Evolutionary conservation across 2,329 filamentous ascomycete species (phyloP).

Genomic region (Phyllosticta capitalensis): DNA sequence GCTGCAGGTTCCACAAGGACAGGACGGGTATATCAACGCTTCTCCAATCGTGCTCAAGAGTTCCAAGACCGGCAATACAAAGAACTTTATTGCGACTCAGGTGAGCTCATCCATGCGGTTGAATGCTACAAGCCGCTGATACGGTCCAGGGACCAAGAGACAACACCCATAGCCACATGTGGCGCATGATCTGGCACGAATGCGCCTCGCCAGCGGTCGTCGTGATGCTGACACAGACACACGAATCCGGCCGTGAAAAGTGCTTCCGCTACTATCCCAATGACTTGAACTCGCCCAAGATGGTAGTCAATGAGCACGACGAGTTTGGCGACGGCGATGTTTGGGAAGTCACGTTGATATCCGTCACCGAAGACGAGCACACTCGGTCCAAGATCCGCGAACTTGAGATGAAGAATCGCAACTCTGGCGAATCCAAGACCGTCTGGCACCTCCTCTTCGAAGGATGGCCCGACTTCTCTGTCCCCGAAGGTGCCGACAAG

Average conservation of each 20-base stretch:
- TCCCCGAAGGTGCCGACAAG: slow-evolving; percentile 61
- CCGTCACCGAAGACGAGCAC: slow-evolving; percentile 44
- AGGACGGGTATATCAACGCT: slow-evolving; percentile 45
- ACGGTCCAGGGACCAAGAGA: slow-evolving; percentile 60
- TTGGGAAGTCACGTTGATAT: slow-evolving; percentile 56
- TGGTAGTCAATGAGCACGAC: slow-evolving; percentile 52
- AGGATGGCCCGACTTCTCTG: slow-evolving; percentile 83
- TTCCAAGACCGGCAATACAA: slow-evolving; percentile 29
- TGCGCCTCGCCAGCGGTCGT: slow-evolving; percentile 62
- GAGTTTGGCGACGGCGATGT: slow-evolving; percentile 57
- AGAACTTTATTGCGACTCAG: slow-evolving; percentile 83
- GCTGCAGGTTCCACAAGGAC: slow-evolving; percentile 63
- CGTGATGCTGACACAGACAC: slow-evolving; percentile 87
- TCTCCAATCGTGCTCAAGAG: slow-evolving; percentile 36
- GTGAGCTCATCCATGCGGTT: slow-evolving; percentile 20
- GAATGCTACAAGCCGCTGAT: background rate
- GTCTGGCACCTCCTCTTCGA: slow-evolving; percentile 82
- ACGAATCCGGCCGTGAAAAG: slow-evolving; percentile 69
- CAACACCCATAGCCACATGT: slow-evolving; percentile 69
- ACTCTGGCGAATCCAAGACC: slow-evolving; percentile 45
- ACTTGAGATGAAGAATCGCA: slow-evolving; percentile 41
- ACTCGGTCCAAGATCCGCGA: slow-evolving; percentile 64
- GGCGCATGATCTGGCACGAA: slow-evolving; percentile 91
- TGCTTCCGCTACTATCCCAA: slow-evolving; percentile 81
- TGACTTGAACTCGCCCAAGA: slow-evolving; percentile 25